Percentiles rank a stretch among this genome's conserved stretches.
Evolutionary conservation across 1,284 basidiomycete species (phyloP).

Genomic region (Trametes polyzona): DNA sequence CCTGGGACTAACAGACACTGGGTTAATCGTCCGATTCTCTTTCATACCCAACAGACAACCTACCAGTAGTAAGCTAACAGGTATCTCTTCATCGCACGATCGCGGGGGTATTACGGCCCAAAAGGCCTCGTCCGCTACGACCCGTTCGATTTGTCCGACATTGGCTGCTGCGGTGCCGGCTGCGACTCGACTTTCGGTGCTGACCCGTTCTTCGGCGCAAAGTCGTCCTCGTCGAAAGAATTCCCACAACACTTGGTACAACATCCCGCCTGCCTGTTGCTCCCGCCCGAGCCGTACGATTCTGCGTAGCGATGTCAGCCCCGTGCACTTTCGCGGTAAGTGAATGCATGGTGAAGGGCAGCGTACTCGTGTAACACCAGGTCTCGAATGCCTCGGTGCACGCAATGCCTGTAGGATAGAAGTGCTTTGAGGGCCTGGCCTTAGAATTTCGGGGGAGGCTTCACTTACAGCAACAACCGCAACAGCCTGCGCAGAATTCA

Average conservation of each 20-base stretch:
- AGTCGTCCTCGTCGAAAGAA: conserved; percentile 29
- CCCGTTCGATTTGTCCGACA: conserved; percentile 16
- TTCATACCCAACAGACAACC: too few relatives aligned
- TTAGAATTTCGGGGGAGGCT: neutral
- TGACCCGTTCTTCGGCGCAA: conserved; percentile 5
- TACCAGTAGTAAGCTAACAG: too few relatives aligned
- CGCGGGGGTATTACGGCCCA: neutral
- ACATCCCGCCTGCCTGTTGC: conserved; percentile 19
- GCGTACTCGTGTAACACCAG: conserved; percentile 21
- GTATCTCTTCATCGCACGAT: too few relatives aligned
- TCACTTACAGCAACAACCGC: conserved; percentile 26
- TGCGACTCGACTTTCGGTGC: conserved; percentile 1
- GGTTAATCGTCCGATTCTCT: too few relatives aligned
- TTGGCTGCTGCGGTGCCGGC: conserved; percentile 13
- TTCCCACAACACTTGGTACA: conserved; percentile 23
- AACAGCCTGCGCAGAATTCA: conserved; percentile 16
- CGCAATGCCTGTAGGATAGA: conserved; percentile 5
- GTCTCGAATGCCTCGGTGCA: conserved; percentile 14
- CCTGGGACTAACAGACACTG: too few relatives aligned
- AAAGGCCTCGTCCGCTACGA: neutral
- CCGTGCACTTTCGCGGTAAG: neutral
- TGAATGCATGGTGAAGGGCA: too few relatives aligned
- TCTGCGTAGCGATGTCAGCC: neutral
- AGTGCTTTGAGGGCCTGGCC: too few relatives aligned
- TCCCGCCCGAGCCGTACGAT: conserved; percentile 5